These are phyloP conservation scores for Fraxinus baroniana DNA, from an alignment of 305 asterid genomes.

Conservation along the genomic window DNA sequence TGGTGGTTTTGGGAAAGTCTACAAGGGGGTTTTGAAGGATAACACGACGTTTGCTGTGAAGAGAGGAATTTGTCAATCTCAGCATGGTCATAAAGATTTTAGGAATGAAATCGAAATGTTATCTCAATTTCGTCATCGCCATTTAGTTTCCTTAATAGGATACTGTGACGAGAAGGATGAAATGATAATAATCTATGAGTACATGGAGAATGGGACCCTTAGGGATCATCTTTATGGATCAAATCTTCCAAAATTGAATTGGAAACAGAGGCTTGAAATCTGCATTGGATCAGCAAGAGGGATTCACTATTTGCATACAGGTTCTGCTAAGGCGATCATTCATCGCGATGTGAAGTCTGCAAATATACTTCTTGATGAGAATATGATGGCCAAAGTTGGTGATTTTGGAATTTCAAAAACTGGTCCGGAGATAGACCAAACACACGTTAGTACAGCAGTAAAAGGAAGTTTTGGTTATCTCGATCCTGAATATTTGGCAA, in stretches of 20 bases:
- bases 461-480: constrained; percentile 75
- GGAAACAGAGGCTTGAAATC: constrained; percentile 69
- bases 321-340: constrained; percentile 41
- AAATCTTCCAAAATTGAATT: constrained; percentile 40
- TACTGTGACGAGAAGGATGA: constrained; percentile 44
- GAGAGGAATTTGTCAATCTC: constrained; percentile 61
- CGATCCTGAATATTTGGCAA: constrained; percentile 68
- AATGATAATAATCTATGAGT: constrained; percentile 42
- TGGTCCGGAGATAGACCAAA: constrained; percentile 49
- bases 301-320: constrained; percentile 47
- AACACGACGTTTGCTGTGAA: constrained; percentile 61
- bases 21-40: constrained; percentile 50
- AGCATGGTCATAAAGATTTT: constrained; percentile 54
- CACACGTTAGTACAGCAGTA: constrained; percentile 59
- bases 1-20: constrained; percentile 81
- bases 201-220: constrained; percentile 48
- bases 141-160: constrained; percentile 46
- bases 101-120: constrained; percentile 49
- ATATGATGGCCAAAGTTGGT: constrained; percentile 45
- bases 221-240: constrained; percentile 60
- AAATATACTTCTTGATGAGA: constrained; percentile 47
- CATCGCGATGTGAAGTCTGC: constrained; percentile 55
- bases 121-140: constrained; percentile 51
- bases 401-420: constrained; percentile 47
- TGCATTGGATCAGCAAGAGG: constrained; percentile 54